Evolutionary conservation across 2,329 filamentous ascomycete species (phyloP), one percentile per base, ranked within the genome.

Genomic region (Ophiognomonia clavigignenti-juglandacearum): DNA sequence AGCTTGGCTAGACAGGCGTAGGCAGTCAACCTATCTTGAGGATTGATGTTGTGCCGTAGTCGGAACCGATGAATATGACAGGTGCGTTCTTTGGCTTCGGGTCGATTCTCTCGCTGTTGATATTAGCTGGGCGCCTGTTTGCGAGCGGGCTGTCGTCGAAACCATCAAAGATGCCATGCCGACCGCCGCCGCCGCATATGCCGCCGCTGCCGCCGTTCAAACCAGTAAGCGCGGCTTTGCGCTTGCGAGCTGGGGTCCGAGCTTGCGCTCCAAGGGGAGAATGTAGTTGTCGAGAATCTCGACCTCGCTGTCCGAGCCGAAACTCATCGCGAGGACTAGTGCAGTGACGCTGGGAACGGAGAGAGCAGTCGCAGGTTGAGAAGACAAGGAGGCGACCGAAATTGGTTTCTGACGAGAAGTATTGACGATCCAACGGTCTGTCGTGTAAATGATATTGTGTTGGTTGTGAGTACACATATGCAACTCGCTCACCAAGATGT

Each of bases 11-110:
- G 63, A 19, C 57, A 61, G 0, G 66, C 64, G 59, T 63, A 74
- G 0, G 70, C 64, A 1, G 1, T 70, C 70, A 0, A 70, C 72
- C 41, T 58, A 67, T 0, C 66, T 69, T 23, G 7, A 27, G 14
- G 6, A 54, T 64, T 48, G 49, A 72, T 57, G 71, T 75, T 0
- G 72, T 75, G 1, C 70, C 71, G 36, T 74, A 74, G 37, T 74
- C 72, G 6, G 75, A 62, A 0, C 70, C 67, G 2, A 73, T 54
- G 16, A 70, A 54, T 3, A 72, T 57, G 14, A 35, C 35, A 5
- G 39, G 40, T 2, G 31, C 31, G n/a, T 24, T 43, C 22, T 43
- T 43, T 7, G 11, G 3, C 3, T 23, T 43, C 6, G 16, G 2
- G 16, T 34, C 22, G 10, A 9, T 1, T 7, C 7, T 19, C 7